A percentile compares a stretch with the other conserved stretches of the same genome.
These are phyloP conservation scores for Beta vulgaris DNA, from an alignment of 148 eudicot species.

Conservation along the genomic window DNA sequence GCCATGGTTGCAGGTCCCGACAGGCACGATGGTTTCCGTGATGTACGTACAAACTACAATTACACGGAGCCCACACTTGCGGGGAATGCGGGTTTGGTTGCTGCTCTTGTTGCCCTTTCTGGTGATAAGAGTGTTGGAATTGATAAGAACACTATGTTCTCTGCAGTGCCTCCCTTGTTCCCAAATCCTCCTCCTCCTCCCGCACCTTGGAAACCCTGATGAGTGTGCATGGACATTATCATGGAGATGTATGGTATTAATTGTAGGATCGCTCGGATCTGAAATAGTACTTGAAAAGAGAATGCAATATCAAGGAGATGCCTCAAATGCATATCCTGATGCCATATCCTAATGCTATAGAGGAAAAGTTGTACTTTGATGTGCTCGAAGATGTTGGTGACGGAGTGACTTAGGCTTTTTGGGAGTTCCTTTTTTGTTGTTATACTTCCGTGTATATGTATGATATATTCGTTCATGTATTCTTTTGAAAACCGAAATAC, in stretches of 20 bases:
- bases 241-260: neutral
- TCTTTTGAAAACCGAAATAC: conserved; percentile 27
- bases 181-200: conserved; percentile 94
- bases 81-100: conserved; percentile 89
- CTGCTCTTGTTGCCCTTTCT: conserved; percentile 78
- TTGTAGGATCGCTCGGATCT: conserved; percentile 5
- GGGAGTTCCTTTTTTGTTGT: conserved; percentile 15
- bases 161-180: conserved; percentile 88
- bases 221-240: neutral
- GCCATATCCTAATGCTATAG: conserved; percentile 10
- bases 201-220: conserved; percentile 86
- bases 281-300: conserved; percentile 1
- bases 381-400: conserved; percentile 18
- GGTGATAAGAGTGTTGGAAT: conserved; percentile 50
- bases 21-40: conserved; percentile 74
- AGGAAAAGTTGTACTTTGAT: conserved; percentile 6
- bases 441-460: conserved; percentile 33
- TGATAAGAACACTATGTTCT: conserved; percentile 88
- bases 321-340: conserved; percentile 8
- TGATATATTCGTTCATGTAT: conserved; percentile 30
- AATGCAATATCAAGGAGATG: neutral
- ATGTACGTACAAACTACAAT: conserved; percentile 74
- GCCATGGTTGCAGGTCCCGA: conserved; percentile 99
- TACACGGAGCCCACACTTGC: conserved; percentile 93
- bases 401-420: conserved; percentile 19